Conservation (phyloP, 2,329 filamentous ascomycete genomes). For the Xylariaceae sp. region DNA sequence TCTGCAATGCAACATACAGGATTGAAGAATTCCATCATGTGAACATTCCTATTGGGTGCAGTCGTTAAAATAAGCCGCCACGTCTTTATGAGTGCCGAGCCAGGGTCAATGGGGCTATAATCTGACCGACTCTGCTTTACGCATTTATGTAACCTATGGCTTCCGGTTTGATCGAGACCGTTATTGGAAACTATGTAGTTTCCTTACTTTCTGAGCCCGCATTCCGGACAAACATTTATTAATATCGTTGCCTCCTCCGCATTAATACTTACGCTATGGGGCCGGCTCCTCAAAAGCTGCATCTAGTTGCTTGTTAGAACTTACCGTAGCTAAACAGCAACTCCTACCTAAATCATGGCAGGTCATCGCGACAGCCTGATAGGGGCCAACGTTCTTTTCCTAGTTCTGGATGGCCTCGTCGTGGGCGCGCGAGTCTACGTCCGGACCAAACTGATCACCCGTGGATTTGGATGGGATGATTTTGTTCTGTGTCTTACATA, state of each 20-base stretch:
- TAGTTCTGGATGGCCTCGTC: constrained; percentile 34
- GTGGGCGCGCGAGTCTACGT: constrained; percentile 39
- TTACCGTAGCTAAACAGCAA: not conserved
- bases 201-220: too few relatives aligned
- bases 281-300: constrained; percentile 11
- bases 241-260: not conserved
- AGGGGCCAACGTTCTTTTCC: constrained; percentile 36
- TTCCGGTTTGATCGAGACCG: too few relatives aligned
- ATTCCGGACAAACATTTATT: too few relatives aligned
- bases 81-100: not conserved
- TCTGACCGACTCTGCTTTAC: not conserved
- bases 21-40: not conserved
- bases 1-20: not conserved
- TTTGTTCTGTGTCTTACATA: constrained; percentile 37
- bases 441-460: constrained; percentile 35
- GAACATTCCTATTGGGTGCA: not conserved
- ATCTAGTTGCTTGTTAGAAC: constrained; percentile 11
- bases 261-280: constrained; percentile 10
- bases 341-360: constrained; percentile 15
- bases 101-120: not conserved
- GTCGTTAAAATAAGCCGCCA: not conserved
- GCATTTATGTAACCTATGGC: not conserved
- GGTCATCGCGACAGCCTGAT: constrained; percentile 30
- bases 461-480: constrained; percentile 41
- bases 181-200: too few relatives aligned